Conservation (phyloP, 2,329 filamentous ascomycete genomes). For the Botrytis sinoallii region DNA sequence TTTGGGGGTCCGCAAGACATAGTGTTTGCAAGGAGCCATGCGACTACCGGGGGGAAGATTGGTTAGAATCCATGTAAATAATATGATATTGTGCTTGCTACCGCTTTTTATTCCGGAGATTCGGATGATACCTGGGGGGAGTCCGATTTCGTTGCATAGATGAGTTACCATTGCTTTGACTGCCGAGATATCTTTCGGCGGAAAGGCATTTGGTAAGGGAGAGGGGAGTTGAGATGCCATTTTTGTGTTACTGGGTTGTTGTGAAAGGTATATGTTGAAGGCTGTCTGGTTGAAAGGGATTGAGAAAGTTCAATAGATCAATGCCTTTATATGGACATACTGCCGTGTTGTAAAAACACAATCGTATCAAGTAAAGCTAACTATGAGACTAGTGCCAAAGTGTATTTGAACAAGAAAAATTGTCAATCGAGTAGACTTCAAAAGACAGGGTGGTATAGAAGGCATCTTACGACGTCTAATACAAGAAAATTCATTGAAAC, state of each 20-base stretch:
- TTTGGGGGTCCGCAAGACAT: neutral
- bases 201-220: neutral
- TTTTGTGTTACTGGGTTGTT: neutral
- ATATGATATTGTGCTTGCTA: neutral
- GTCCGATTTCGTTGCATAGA: neutral
- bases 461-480: accelerated
- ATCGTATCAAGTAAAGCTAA: neutral
- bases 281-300: neutral
- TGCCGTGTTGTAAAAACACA: neutral
- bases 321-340: neutral
- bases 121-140: neutral
- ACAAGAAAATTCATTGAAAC: neutral
- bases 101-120: neutral
- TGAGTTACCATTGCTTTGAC: neutral
- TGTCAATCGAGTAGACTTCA: neutral
- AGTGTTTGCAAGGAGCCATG: neutral
- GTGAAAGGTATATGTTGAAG: neutral
- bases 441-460: neutral
- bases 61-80: neutral
- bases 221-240: neutral
- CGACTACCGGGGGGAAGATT: accelerated
- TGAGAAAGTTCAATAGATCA: neutral
- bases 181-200: neutral
- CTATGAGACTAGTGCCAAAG: neutral
- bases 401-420: too few species aligned